Evolutionary conservation across 139 green algal species (phyloP).

Genomic region (Picochlorum sp.): DNA sequence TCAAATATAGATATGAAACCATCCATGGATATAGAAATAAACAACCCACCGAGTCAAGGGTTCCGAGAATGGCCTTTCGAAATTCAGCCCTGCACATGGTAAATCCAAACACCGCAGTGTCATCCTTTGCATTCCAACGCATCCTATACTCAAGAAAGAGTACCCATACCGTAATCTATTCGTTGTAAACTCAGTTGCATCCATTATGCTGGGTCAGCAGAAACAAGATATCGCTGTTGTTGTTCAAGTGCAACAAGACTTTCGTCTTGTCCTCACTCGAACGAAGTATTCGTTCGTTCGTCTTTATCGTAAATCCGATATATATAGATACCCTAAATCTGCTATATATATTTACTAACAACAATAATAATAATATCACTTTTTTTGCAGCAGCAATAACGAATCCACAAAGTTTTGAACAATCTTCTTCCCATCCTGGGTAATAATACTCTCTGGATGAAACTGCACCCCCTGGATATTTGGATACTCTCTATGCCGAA

Average conservation of each 20-base stretch:
- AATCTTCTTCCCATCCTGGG: constrained; percentile 74
- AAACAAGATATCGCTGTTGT: no score
- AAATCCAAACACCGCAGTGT: not conserved
- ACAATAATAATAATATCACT: not conserved
- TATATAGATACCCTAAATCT: no score
- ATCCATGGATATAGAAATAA: not conserved
- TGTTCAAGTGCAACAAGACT: no score
- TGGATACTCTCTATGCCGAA: constrained; percentile 72
- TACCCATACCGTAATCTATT: no score
- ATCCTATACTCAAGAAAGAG: no score
- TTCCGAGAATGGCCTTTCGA: constrained; percentile 51
- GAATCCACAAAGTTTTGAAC: constrained; percentile 76
- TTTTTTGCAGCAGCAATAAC: not conserved
- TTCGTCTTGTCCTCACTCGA: no score
- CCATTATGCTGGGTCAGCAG: no score
- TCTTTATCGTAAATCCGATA: no score
- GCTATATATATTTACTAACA: not conserved
- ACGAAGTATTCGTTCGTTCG: no score
- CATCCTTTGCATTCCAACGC: not conserved
- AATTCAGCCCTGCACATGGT: not conserved
- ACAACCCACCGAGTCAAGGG: constrained; percentile 51
- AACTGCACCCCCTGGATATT: constrained; percentile 93
- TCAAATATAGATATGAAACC: not conserved
- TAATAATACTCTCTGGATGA: constrained; percentile 95
- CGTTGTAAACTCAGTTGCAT: no score